Evolutionary conservation across 179 eudicot species (phyloP).

Genomic region (Camellia oleifera): DNA sequence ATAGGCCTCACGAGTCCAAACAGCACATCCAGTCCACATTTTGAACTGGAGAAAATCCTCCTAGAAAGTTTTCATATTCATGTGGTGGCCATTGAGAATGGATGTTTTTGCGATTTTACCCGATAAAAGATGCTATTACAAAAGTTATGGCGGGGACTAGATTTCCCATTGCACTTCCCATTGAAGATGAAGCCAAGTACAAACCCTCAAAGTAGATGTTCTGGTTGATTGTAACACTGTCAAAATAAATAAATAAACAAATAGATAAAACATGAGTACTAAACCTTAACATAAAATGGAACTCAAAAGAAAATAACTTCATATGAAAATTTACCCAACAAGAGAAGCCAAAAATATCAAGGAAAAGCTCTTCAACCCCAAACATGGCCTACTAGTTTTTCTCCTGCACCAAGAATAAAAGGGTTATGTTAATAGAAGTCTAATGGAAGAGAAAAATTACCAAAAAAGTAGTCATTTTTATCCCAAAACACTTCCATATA

Average conservation of each 20-base stretch:
- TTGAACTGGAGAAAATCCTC: no score
- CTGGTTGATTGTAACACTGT: constrained; percentile 57
- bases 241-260: not conserved
- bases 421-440: not conserved
- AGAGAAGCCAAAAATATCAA: constrained; percentile 53
- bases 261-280: no score
- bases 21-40: no score
- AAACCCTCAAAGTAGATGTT: constrained; percentile 54
- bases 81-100: no score
- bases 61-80: no score
- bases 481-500: no score
- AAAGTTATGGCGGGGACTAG: constrained; percentile 69
- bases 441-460: no score
- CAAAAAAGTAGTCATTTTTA: no score
- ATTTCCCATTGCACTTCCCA: constrained; percentile 61
- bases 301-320: not conserved
- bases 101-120: constrained; percentile 33
- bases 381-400: constrained; percentile 16
- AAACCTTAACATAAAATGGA: no score
- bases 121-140: constrained; percentile 38
- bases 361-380: constrained; percentile 46
- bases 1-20: no score
- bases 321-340: constrained; percentile 41
- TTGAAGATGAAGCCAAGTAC: constrained; percentile 55
- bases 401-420: constrained; percentile 28